phyloP scores from a whole-genome alignment of 2,329 filamentous ascomycete genomes.

The Mycocentrospora acerina region DNA sequence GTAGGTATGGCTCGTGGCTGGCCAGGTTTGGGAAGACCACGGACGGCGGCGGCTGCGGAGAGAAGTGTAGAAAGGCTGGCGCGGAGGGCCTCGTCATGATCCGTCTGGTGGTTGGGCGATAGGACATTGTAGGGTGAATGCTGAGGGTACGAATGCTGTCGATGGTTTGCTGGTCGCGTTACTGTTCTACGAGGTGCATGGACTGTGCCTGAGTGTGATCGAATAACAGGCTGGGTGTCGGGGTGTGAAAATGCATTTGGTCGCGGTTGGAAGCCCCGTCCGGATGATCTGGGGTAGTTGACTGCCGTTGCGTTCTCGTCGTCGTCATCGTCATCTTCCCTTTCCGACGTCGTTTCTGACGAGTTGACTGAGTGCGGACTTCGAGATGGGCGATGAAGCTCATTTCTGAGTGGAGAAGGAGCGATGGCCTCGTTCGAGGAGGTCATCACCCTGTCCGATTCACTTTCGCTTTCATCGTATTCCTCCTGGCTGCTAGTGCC shows the following conservation, averaged over 20 bases:
- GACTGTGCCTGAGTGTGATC: conserved; percentile 49
- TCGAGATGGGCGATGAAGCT: conserved; percentile 27
- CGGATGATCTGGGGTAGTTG: conserved; percentile 59
- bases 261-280: conserved; percentile 73
- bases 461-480: conserved; percentile 90
- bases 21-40: conserved; percentile 70
- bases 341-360: conserved; percentile 41
- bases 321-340: conserved; percentile 54
- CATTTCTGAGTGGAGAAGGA: conserved; percentile 37
- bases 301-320: conserved; percentile 84
- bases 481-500: conserved; percentile 88
- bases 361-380: conserved; percentile 35
- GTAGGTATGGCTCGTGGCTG: conserved; percentile 37
- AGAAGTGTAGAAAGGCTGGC: conserved; percentile 93
- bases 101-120: conserved; percentile 74
- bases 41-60: conserved; percentile 89
- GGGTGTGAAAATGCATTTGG: conserved; percentile 92
- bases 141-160: conserved; percentile 45
- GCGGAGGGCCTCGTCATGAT: conserved; percentile 89
- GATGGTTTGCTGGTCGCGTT: conserved; percentile 37
- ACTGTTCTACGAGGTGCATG: conserved; percentile 46
- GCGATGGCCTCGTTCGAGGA: conserved; percentile 63
- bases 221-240: conserved; percentile 50
- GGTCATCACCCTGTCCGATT: conserved; percentile 72
- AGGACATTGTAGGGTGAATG: conserved; percentile 67